Evolutionary conservation across 441 rosid species (phyloP).

Genomic region (Euphorbia celastroides): DNA sequence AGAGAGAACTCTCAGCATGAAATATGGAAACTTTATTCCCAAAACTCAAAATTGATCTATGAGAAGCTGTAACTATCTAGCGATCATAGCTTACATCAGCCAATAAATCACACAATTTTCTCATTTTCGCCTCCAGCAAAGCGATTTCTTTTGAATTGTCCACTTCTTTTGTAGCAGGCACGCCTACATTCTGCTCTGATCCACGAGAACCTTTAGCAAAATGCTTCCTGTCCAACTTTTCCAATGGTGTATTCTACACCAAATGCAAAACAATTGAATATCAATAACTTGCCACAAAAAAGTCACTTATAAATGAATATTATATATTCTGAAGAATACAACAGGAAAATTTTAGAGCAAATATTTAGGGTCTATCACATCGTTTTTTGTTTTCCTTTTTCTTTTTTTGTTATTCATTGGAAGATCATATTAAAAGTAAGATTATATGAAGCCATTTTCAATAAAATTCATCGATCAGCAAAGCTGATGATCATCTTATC

Average conservation of each 20-base stretch:
- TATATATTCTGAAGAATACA: constrained; percentile 4
- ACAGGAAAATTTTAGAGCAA: too few relatives aligned
- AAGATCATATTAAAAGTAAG: too few relatives aligned
- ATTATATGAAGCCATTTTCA: too few relatives aligned
- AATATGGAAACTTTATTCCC: background rate
- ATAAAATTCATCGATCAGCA: too few relatives aligned
- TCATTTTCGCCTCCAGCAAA: constrained; percentile 67
- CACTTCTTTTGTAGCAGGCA: constrained; percentile 37
- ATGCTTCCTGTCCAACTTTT: constrained; percentile 84
- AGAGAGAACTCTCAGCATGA: background rate
- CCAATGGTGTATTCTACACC: constrained; percentile 71
- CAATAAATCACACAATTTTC: constrained; percentile 63
- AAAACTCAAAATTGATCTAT: background rate
- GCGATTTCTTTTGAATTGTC: constrained; percentile 62
- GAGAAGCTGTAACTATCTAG: constrained; percentile 6
- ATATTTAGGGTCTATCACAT: too few relatives aligned
- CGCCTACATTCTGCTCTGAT: constrained; percentile 47
- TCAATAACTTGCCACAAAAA: background rate
- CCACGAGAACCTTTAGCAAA: constrained; percentile 65
- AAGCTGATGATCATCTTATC: too few relatives aligned
- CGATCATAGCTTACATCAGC: constrained; percentile 51
- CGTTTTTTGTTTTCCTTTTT: too few relatives aligned
- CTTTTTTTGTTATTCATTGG: too few relatives aligned
- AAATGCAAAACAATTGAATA: constrained; percentile 9
- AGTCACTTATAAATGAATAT: background rate